Percentiles rank a stretch among this genome's conserved stretches.
These are phyloP conservation scores for Rhexocercosporidium sp. DNA, from an alignment of 2,329 filamentous ascomycete genomes.

Conservation along the genomic window DNA sequence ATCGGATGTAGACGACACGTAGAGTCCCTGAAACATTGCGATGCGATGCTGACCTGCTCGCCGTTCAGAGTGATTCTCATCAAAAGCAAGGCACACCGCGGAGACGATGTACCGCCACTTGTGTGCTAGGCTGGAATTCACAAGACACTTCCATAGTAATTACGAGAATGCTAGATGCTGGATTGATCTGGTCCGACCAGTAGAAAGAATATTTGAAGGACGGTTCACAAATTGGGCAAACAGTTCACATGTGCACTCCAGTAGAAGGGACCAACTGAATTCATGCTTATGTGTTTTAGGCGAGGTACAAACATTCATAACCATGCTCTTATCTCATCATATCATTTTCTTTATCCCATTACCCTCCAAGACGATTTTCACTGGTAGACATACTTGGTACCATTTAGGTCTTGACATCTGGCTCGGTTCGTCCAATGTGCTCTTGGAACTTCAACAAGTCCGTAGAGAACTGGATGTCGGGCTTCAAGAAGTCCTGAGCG, in stretches of 20 bases:
- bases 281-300: neutral
- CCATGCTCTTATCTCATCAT: neutral
- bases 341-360: neutral
- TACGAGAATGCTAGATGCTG: too few species aligned
- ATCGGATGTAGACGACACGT: too few species aligned
- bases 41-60: too few species aligned
- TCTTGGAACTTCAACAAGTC: conserved; percentile 91
- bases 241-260: neutral
- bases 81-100: neutral
- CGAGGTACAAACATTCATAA: neutral
- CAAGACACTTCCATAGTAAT: too few species aligned
- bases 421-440: conserved; percentile 88
- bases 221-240: neutral
- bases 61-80: too few species aligned
- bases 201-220: too few species aligned
- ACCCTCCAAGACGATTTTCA: neutral
- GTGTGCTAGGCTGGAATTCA: neutral
- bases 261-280: neutral
- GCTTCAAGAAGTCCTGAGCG: conserved; percentile 92
- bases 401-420: conserved; percentile 89
- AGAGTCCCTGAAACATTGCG: too few species aligned
- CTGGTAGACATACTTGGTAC: neutral
- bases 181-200: too few species aligned
- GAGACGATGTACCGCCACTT: neutral
- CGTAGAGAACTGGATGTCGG: conserved; percentile 85